Conservation (phyloP, 768 basidiomycete genomes). For the Cystobasidium ongulense region DNA sequence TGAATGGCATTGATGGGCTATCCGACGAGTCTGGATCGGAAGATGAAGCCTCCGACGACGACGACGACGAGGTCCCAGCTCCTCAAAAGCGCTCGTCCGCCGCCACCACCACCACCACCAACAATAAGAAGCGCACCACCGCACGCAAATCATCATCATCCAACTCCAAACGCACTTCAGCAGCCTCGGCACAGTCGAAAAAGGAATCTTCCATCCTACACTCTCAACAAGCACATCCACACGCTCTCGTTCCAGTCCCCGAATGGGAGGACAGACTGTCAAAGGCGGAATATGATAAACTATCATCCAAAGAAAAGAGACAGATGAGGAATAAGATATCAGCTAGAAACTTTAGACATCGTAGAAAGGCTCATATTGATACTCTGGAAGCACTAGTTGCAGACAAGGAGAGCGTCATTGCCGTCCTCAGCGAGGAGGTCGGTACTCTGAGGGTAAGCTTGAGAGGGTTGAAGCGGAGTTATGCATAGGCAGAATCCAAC, state of each 20-base stretch:
- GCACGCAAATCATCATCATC: background rate
- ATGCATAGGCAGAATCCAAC: background rate
- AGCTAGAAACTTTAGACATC: slow-evolving; percentile 86
- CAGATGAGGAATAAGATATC: slow-evolving; percentile 95
- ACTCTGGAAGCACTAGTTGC: slow-evolving; percentile 89
- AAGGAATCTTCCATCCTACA: slow-evolving; percentile 6
- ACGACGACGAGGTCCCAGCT: background rate
- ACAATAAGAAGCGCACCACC: background rate
- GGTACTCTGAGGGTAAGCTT: slow-evolving; percentile 28
- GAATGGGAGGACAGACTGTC: slow-evolving; percentile 54
- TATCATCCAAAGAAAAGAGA: slow-evolving; percentile 90
- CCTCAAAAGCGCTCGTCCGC: background rate
- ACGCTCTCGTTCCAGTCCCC: slow-evolving; percentile 37
- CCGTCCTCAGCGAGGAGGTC: slow-evolving; percentile 37
- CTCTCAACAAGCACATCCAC: background rate
- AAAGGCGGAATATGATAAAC: slow-evolving; percentile 89
- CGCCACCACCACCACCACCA: background rate
- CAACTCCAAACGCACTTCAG: background rate
- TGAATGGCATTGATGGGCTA: background rate
- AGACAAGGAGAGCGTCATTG: slow-evolving; percentile 80
- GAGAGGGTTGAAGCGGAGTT: background rate
- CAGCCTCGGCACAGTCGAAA: background rate
- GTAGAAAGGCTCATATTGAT: slow-evolving; percentile 90
- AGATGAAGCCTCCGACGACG: background rate
- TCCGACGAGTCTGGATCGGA: background rate